A percentile compares a stretch with the other conserved stretches of the same genome.
Conservation (phyloP, 768 basidiomycete species). For the Dictyophora rubrovolvata region DNA sequence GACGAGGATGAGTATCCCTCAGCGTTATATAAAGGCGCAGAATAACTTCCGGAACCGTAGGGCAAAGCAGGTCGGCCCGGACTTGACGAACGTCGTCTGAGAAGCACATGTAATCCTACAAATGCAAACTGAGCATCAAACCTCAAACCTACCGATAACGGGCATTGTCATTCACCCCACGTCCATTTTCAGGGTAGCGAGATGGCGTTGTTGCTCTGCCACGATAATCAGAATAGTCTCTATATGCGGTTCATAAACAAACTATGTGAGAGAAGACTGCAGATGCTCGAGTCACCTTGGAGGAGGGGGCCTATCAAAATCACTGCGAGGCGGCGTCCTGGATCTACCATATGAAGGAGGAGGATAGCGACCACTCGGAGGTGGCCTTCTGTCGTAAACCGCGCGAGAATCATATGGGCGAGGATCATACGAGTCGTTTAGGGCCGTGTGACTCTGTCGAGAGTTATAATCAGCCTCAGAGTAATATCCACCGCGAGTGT, state of each 20-base stretch:
- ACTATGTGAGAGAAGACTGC: no score
- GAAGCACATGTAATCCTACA: background rate
- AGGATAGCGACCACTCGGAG: conserved; percentile 32
- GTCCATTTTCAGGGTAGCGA: conserved; percentile 32
- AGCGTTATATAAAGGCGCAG: conserved; percentile 10
- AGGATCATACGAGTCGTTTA: conserved; percentile 32
- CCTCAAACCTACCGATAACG: conserved; percentile 26
- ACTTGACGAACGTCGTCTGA: conserved; percentile 65
- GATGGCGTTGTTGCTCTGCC: conserved; percentile 45
- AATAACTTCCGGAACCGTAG: conserved; percentile 25
- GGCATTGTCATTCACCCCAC: conserved; percentile 21
- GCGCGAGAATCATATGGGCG: conserved; percentile 32
- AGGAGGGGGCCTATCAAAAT: conserved; percentile 49
- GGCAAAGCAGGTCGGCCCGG: conserved; percentile 39
- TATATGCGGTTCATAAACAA: conserved; percentile 16
- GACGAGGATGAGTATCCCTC: conserved; percentile 22
- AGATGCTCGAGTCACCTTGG: conserved; percentile 31
- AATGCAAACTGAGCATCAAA: background rate
- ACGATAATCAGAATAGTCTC: conserved; percentile 50
- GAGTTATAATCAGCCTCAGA: conserved; percentile 34
- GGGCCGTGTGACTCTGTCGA: conserved; percentile 36
- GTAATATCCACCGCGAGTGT: conserved; percentile 41
- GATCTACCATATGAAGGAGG: conserved; percentile 41
- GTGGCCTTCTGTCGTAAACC: conserved; percentile 29
- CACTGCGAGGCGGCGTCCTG: conserved; percentile 49